Evolutionary conservation across 2,329 filamentous ascomycete genomes (phyloP), one percentile per base, ranked within the genome.

Genomic region (Alternaria gaisen): DNA sequence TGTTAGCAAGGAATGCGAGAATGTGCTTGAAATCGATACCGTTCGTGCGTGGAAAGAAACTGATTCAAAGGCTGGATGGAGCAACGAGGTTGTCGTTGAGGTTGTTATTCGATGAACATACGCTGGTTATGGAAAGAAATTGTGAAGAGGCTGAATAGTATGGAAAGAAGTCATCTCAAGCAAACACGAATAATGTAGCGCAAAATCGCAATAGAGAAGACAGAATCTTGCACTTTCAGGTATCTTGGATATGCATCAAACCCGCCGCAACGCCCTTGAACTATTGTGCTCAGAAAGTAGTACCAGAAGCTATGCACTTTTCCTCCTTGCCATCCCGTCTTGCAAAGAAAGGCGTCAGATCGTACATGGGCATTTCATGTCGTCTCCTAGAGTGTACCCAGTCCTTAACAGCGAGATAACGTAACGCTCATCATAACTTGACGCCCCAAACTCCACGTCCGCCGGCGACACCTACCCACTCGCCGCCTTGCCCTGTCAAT

Each of bases 371-470:
- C 41, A 53, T 44, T 32, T 36, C 38, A 20, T 20, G 44, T 47
- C 26, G 32, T 10, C 18, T 44, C 30, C 24, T 42, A 32, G 48
- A n/a, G 38, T n/a, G 22, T 51, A 28, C 22, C 22, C 14, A 18
- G 24, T 20, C 18, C 51, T 26, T 9, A 36, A 28, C 20, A 20
- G 9, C 14, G 10, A 47, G 26, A 20, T 30, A 20, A 12, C 34
- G 20, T 5, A 28, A 41, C 8, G 11, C 11, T 40, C 44, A 66
- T 79, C 66, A 83, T 66, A 84, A 61, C 73, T 84, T 87, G 16
- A 93, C 89, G 26, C 91, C 91, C 91, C 91, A 95, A 34, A 95
- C 87, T 5, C 92, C 92, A 62, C 92, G 84, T 20, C 92, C 92
- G 18, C 91, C 92, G 71, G 90, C 90, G 2, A 95, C 90, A 44